These are phyloP conservation scores for Amanita fuliginea DNA, from an alignment of 768 basidiomycete species.

Conservation along the genomic window DNA sequence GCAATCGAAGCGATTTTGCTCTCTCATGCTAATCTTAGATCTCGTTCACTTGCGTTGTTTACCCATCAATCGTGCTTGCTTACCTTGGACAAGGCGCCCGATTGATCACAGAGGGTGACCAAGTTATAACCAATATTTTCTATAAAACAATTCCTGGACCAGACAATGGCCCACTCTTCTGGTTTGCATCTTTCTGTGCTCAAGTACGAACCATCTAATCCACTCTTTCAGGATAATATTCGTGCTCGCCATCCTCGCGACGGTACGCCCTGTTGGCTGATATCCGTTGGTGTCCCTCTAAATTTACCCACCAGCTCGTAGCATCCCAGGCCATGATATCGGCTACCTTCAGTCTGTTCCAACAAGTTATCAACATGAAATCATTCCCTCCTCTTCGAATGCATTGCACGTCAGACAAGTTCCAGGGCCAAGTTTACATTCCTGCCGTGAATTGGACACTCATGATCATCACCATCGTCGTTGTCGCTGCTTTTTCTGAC, in stretches of 20 bases:
- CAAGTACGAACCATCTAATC: background rate
- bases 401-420: conserved; percentile 46
- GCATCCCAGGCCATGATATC: conserved; percentile 65
- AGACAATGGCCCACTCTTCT: conserved; percentile 42
- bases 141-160: conserved; percentile 55
- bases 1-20: background rate
- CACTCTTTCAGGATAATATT: conserved; percentile 41
- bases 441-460: conserved; percentile 51
- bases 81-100: conserved; percentile 68
- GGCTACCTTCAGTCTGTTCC: conserved; percentile 48
- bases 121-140: conserved; percentile 44
- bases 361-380: conserved; percentile 56
- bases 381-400: conserved; percentile 47
- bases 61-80: conserved; percentile 48
- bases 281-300: background rate
- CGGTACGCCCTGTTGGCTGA: conserved; percentile 27
- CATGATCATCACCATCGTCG: conserved; percentile 38
- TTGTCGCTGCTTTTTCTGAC: conserved; percentile 49
- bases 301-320: conserved; percentile 27
- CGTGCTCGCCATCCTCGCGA: conserved; percentile 52
- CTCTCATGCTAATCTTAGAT: conserved; percentile 19
- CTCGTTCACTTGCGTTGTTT: conserved; percentile 42
- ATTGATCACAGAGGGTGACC: conserved; percentile 39
- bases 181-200: conserved; percentile 21
- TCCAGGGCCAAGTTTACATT: conserved; percentile 59